A percentile compares a stretch with the other conserved stretches of the same genome.
Evolutionary conservation across 139 green algal species (phyloP).

Genomic region (Coccomyxa sp.): DNA sequence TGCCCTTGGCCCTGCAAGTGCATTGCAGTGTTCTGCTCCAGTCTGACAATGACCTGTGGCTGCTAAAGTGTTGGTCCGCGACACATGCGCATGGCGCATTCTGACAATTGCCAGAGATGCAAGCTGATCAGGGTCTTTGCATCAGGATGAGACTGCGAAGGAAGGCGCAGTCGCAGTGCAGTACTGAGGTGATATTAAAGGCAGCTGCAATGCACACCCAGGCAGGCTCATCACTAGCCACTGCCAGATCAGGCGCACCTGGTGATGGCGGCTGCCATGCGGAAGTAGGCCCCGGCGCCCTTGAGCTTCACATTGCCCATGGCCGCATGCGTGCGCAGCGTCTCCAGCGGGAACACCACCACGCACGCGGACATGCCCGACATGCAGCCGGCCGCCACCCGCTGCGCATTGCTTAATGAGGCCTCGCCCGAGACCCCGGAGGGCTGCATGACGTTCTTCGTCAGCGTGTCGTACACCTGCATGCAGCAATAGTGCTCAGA

Average conservation of each 20-base stretch:
- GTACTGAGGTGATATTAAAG: too few relatives aligned
- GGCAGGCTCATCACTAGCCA: too few relatives aligned
- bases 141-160: too few relatives aligned
- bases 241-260: background rate
- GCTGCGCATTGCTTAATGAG: background rate
- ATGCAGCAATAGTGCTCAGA: background rate
- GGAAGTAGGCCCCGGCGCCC: background rate
- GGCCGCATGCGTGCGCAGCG: conserved; percentile 7
- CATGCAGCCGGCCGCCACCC: background rate
- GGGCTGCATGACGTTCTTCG: background rate
- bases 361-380: background rate
- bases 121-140: too few relatives aligned
- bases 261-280: background rate
- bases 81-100: too few relatives aligned
- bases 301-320: background rate
- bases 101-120: too few relatives aligned
- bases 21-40: too few relatives aligned
- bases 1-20: background rate
- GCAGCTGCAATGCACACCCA: too few relatives aligned
- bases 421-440: background rate
- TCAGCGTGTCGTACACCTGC: background rate
- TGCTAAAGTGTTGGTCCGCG: too few relatives aligned
- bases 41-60: too few relatives aligned
- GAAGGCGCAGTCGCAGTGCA: too few relatives aligned
- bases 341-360: conserved; percentile 13